These are phyloP conservation scores for Calycina herbarum DNA, from an alignment of 2,329 filamentous ascomycete genomes.

Conservation along the genomic window DNA sequence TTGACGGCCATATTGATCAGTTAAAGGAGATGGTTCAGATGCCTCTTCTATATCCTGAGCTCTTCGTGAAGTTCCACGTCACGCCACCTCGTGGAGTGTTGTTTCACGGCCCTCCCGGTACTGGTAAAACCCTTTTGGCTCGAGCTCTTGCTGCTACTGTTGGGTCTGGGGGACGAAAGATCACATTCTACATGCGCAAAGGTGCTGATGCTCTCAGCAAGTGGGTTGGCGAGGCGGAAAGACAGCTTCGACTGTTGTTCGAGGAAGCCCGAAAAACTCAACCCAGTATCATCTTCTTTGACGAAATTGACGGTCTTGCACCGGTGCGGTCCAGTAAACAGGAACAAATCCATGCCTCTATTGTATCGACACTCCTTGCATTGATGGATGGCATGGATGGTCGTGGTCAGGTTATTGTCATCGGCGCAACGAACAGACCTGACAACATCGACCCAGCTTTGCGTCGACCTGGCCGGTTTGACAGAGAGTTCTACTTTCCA, in stretches of 20 bases:
- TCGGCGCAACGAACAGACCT: constrained; percentile 95
- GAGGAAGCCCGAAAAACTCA: constrained; percentile 95
- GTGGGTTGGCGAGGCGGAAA: constrained; percentile 97
- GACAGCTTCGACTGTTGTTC: constrained; percentile 88
- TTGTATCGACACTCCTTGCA: constrained; percentile 89
- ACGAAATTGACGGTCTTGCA: constrained; percentile 95
- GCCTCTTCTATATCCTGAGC: constrained; percentile 89
- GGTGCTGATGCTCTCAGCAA: constrained; percentile 97
- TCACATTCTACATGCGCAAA: constrained; percentile 99
- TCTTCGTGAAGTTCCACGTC: constrained; percentile 88
- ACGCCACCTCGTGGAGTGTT: constrained; percentile 92
- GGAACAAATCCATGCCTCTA: constrained; percentile 97
- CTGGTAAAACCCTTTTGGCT: constrained; percentile 91
- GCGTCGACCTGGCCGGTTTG: constrained; percentile 89
- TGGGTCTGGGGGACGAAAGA: constrained; percentile 84
- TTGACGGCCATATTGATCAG: constrained; percentile 93
- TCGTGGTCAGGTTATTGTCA: constrained; percentile 96
- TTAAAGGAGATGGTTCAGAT: constrained; percentile 98
- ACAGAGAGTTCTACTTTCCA: constrained; percentile 97
- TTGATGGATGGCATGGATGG: constrained; percentile 98
- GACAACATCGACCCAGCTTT: constrained; percentile 97
- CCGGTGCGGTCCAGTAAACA: constrained; percentile 97
- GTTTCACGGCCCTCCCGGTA: constrained; percentile 96
- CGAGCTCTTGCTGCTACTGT: constrained; percentile 89
- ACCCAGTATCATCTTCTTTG: constrained; percentile 99